Conservation (phyloP, 768 basidiomycete genomes). For the Lepiota brunneoincarnata region DNA sequence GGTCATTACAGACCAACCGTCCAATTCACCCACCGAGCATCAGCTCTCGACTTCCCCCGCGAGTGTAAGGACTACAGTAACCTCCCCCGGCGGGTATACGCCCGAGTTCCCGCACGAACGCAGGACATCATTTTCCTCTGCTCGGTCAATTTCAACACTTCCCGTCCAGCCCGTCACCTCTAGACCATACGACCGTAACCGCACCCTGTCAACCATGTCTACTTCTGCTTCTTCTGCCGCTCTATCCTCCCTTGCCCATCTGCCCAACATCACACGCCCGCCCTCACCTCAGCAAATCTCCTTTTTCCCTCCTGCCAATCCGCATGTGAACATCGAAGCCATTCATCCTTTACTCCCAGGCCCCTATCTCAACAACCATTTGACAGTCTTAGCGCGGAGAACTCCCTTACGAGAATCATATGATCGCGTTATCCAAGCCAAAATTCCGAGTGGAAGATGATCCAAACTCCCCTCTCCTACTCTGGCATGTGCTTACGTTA, state of each 20-base stretch:
- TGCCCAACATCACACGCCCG: slow-evolving; percentile 46
- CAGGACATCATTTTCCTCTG: slow-evolving; percentile 55
- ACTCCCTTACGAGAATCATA: slow-evolving; percentile 69
- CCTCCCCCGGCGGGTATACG: slow-evolving; percentile 16
- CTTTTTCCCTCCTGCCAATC: slow-evolving; percentile 64
- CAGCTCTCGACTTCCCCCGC: slow-evolving; percentile 40
- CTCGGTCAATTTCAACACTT: slow-evolving; percentile 57
- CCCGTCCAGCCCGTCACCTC: slow-evolving; percentile 34
- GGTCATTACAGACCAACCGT: slow-evolving; percentile 35
- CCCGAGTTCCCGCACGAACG: slow-evolving; percentile 6
- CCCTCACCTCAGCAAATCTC: slow-evolving; percentile 48
- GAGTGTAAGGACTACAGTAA: slow-evolving; percentile 22
- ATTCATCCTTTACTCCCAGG: slow-evolving; percentile 72
- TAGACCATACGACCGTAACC: slow-evolving; percentile 37
- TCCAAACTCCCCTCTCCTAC: background rate
- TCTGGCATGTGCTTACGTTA: background rate
- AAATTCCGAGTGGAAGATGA: slow-evolving; percentile 32
- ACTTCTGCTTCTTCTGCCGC: slow-evolving; percentile 53
- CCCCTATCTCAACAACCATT: slow-evolving; percentile 68
- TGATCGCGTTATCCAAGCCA: slow-evolving; percentile 63
- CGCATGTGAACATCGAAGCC: slow-evolving; percentile 50
- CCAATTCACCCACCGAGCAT: slow-evolving; percentile 34
- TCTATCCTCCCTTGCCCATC: slow-evolving; percentile 52
- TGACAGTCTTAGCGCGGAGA: slow-evolving; percentile 63
- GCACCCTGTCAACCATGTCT: slow-evolving; percentile 58